Evolutionary conservation across 2,329 filamentous ascomycete species (phyloP).

Genomic region (Emergomyces orientalis): DNA sequence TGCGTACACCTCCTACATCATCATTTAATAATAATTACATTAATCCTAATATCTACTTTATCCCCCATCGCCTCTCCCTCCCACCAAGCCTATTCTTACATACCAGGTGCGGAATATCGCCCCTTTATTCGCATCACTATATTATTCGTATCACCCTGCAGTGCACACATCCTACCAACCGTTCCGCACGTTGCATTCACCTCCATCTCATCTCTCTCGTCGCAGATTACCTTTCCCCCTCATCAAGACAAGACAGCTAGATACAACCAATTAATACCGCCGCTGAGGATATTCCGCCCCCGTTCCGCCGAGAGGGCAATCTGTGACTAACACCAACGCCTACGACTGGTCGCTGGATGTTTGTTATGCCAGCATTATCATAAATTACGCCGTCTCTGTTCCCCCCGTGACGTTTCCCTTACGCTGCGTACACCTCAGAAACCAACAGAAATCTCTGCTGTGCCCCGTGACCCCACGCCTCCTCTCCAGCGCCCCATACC

Average conservation of each 20-base stretch:
- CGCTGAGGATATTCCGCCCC: constrained; percentile 1
- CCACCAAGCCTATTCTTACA: neutral
- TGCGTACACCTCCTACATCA: too few relatives aligned
- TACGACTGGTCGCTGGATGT: constrained; percentile 13
- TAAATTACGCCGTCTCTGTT: constrained; percentile 34
- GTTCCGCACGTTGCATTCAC: too few relatives aligned
- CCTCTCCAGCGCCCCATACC: neutral
- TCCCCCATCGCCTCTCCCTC: neutral
- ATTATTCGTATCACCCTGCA: neutral
- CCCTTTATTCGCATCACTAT: neutral
- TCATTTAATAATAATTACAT: too few relatives aligned
- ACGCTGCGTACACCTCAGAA: too few relatives aligned
- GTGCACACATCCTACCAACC: neutral
- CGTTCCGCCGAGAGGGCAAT: neutral
- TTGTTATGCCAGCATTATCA: constrained; percentile 6
- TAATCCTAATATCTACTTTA: too few relatives aligned
- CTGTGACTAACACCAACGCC: constrained; percentile 11
- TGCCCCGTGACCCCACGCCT: neutral
- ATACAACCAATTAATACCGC: neutral
- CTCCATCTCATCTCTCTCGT: neutral
- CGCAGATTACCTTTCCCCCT: neutral
- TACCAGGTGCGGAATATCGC: neutral
- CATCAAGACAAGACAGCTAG: neutral
- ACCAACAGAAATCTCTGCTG: constrained; percentile 20
- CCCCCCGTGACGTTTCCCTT: too few relatives aligned